Base-by-base conservation (phyloP, 1,139 yeast genomes). In the Diutina ranongensis region DNA sequence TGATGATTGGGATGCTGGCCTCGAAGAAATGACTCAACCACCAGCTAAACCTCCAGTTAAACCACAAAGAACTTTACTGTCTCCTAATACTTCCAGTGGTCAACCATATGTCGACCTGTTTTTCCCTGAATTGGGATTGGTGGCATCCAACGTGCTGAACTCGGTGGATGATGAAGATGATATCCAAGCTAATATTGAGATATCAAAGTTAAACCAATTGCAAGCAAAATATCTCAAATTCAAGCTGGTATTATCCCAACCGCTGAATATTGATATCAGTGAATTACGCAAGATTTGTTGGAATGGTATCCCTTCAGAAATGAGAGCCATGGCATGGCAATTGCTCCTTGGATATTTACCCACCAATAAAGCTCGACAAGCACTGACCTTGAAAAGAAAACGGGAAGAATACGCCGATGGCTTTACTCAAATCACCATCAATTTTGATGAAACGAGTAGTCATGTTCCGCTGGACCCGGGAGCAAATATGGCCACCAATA, bases 1-100 rank as follows among this genome's bases (percentile, higher is more conserved):
- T 58, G 95, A 84, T 55, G 96, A 87, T 60, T 88, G 96, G 97
- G 89, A 87, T 58, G 94, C 95, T 3, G 83, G 80, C 35, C 70
- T 87, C 42, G 87, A 83, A 51, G 83, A 70, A 51, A 65, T 20
- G 2, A 15, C 34, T 5, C 15, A 9, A n/a, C 34, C 34, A 9
- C 15, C 13, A 12, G 28, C 5, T 25, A 7, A 5, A 10, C 10
- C 10, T 7, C 34, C 34, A 4, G 15, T 15, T 10, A 31, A 31
- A 31, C 34, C 34, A 10, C 20, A 15, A 8, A 5, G 19, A 12
- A 34, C 36, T 3, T 18, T 16, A 21, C 20, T 38, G 31, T 9
- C 20, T 20, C 19, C 42, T 12, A 25, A 8, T n/a, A 15, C 42
- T 3, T 20, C 21, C 27, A 16, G 10, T 15, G 13, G 10, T 22